These are phyloP conservation scores for sorghum (Sorghum bicolor) DNA, from an alignment of 176 grass and related monocot species.

Conservation along the genomic window DNA sequence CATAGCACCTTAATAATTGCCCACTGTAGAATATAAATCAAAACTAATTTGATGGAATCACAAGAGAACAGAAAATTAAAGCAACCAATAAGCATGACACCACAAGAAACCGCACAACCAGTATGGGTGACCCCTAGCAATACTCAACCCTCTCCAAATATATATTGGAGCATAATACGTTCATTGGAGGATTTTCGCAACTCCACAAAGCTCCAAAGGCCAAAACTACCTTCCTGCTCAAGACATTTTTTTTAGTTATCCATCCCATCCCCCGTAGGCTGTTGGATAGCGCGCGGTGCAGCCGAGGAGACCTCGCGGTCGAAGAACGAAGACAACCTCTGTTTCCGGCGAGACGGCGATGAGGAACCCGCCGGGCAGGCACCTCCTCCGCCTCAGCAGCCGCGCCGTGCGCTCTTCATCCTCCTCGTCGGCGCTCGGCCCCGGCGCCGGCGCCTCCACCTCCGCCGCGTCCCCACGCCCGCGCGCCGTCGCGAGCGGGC, in stretches of 20 bases:
- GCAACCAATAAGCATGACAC: constrained; percentile 24
- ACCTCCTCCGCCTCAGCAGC: constrained; percentile 52
- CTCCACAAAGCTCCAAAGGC: not conserved
- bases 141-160: constrained; percentile 32
- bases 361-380: constrained; percentile 51
- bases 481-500: constrained; percentile 11
- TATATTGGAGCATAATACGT: constrained; percentile 7
- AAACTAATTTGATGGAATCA: not conserved
- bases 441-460: constrained; percentile 9
- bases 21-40: not conserved
- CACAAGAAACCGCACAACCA: constrained; percentile 36
- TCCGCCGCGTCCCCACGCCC: constrained; percentile 35
- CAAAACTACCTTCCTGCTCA: not conserved
- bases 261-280: not conserved
- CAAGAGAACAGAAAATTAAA: not conserved
- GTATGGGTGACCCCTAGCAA: constrained; percentile 46
- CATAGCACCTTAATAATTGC: not conserved
- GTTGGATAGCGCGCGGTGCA: constrained; percentile 20
- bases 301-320: not conserved
- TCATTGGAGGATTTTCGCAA: not conserved
- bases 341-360: constrained; percentile 22
- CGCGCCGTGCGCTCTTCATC: constrained; percentile 40
- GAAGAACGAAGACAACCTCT: not conserved
- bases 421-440: constrained; percentile 22
- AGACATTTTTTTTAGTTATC: not conserved